Evolutionary conservation across 805 yeast genomes (phyloP), one percentile per base, ranked within the genome.

Genomic region (Pichia californica): DNA sequence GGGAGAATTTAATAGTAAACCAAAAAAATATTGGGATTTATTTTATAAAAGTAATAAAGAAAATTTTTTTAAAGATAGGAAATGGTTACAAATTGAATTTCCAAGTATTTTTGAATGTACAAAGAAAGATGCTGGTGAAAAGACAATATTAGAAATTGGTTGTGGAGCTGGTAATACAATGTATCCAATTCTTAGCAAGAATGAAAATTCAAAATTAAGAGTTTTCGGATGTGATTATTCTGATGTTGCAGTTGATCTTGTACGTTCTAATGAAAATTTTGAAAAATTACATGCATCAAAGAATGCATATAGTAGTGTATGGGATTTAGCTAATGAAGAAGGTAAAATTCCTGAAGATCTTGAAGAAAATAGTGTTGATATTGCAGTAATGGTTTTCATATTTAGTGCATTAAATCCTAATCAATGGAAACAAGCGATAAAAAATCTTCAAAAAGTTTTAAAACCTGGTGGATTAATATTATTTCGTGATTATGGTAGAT

Each of bases 91-190:
- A 59, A 83, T 91, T 38, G 99, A 93, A 66, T 93, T 93, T 51
- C 99, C 99, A 1, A 67, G 77, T 13, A 64, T 93, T 29, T 91
- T 83, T 57, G 82, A 81, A 48, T 83, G 87, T 6, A 87, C 95
- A 4, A 77, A 78, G 49, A 73, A 76, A 20, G 83, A 81, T 51
- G 71, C 81, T 7, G 83, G 88, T n/a, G 76, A 82, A 5, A 72
- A 73, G 19, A 78, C 81, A 3, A 82, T 93, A 28, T 71, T 93
- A 43, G 99, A 93, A 63, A 83, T 93, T 37, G 99, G 99, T 3
- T 93, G 99, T 66, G 99, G 99, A 44, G 98, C 96, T 5, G 99
- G 99, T 10, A 93, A 93, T 62, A 93, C 99, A 0, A 76, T 93
- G 69, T 93, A 83, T 62, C 99, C 99, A 5, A 81, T 93, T 18